Base-by-base conservation (phyloP, 192 early-diverging fungal species). In the Linnemannia zychae region DNA sequence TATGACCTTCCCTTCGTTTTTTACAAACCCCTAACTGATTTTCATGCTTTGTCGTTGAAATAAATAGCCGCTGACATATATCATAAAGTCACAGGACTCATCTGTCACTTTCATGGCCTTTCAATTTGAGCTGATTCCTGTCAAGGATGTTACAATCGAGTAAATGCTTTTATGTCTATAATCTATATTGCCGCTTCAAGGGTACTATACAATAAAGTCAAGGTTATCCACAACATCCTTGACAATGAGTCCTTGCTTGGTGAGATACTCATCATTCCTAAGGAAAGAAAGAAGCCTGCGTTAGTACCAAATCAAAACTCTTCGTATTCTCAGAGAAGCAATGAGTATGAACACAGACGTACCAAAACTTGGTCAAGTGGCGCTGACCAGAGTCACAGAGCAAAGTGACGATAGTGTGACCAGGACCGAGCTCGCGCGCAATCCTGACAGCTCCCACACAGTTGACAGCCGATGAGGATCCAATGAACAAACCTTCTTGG, bases 311-410 rank as follows among this genome's bases (percentile, higher is more conserved):
- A 3, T 33, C 24, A 63, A 11, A n/a, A n/a, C n/a, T n/a, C n/a
- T n/a, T n/a, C n/a, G 28, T 12, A 12, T 63, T 44, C 40, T 44
- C n/a, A 52, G n/a, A n/a, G n/a, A n/a, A n/a, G n/a, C n/a, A n/a
- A n/a, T n/a, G n/a, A n/a, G n/a, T n/a, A n/a, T n/a, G n/a, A n/a
- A n/a, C n/a, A n/a, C n/a, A n/a, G 28, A 74, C 89, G 67, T 87
- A 88, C 97, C 97, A 99, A 86, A 99, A 99, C 89, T 98, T 98
- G 52, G 97, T 98, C 79, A 98, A 82, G 86, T 99, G 97, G 44
- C 98, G 90, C 52, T 95, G 94, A 1, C 98, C 98, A 76, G 92
- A 92, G 80, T 99, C 98, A 70, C 95, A 95, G 47, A 99, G 89
- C 18, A 99, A 72, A 0, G 98, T 99, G 24, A 99, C 97, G 52